Percentiles rank a stretch among this genome's conserved stretches.
phyloP scores from a whole-genome alignment of 805 yeast genomes.

The Cephaloascus albidus region DNA sequence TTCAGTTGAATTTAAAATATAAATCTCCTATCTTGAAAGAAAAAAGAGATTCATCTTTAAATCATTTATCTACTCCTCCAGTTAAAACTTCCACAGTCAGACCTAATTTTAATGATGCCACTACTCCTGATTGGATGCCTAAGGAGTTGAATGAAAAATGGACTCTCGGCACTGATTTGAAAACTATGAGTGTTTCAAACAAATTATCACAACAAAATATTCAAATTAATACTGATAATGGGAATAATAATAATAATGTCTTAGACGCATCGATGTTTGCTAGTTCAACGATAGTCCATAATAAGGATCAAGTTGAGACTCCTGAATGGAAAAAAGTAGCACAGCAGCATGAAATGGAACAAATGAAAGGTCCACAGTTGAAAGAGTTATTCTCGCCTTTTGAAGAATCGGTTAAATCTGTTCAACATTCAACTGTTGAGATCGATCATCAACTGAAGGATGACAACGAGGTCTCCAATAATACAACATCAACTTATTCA shows the following conservation, averaged over 20 bases:
- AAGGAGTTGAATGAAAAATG: background rate
- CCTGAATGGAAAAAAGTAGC: background rate
- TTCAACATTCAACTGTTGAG: background rate
- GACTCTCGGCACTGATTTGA: background rate
- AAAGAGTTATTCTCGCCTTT: background rate
- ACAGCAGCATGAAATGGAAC: background rate
- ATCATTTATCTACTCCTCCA: background rate
- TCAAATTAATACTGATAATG: background rate
- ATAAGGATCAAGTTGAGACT: background rate
- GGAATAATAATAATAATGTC: background rate
- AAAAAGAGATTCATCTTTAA: background rate
- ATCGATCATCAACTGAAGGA: too few relatives aligned
- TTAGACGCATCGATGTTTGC: background rate
- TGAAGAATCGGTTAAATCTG: background rate
- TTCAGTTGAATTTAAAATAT: background rate
- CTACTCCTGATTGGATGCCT: slow-evolving; percentile 1
- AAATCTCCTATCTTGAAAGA: background rate
- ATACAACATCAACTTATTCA: background rate
- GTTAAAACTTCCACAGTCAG: background rate
- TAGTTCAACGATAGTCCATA: background rate
- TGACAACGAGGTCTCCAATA: background rate
- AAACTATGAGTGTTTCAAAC: background rate
- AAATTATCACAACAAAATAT: too few relatives aligned
- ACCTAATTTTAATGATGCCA: background rate
- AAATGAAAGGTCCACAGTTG: background rate